These are phyloP conservation scores for Eucalyptus pauciflora DNA, from an alignment of 345 rosid species.

Conservation along the genomic window DNA sequence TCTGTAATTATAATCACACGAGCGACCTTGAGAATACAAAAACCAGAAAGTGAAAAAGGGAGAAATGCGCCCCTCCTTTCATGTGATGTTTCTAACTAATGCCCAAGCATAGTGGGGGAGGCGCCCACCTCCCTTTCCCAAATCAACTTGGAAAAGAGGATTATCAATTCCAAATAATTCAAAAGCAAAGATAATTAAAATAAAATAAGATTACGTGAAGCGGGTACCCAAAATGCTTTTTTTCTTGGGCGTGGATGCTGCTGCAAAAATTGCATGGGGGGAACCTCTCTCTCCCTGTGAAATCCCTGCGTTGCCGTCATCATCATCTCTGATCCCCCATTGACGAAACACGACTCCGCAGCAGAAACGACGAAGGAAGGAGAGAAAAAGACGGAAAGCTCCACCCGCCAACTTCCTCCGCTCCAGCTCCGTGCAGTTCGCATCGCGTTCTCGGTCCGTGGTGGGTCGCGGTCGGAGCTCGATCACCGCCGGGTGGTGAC, in stretches of 20 bases:
- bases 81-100: neutral
- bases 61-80: neutral
- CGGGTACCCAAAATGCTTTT: neutral
- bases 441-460: neutral
- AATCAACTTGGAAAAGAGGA: neutral
- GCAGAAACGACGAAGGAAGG: neutral
- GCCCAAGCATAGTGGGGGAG: neutral
- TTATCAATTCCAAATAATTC: too few relatives aligned
- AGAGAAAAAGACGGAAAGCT: neutral
- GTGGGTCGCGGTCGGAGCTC: neutral
- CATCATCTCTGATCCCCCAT: neutral
- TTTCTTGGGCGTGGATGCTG: neutral
- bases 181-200: too few relatives aligned
- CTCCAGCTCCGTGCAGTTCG: neutral
- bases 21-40: neutral
- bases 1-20: neutral
- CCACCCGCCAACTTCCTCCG: neutral
- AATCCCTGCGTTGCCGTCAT: too few relatives aligned
- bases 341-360: neutral
- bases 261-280: neutral
- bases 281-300: neutral
- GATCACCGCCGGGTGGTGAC: neutral
- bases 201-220: too few relatives aligned
- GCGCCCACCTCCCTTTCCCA: neutral
- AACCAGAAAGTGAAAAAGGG: neutral